Evolutionary conservation across 75 land plant species (phyloP), one percentile per base, ranked within the genome.

Genomic region (Selaginella moellendorffii): DNA sequence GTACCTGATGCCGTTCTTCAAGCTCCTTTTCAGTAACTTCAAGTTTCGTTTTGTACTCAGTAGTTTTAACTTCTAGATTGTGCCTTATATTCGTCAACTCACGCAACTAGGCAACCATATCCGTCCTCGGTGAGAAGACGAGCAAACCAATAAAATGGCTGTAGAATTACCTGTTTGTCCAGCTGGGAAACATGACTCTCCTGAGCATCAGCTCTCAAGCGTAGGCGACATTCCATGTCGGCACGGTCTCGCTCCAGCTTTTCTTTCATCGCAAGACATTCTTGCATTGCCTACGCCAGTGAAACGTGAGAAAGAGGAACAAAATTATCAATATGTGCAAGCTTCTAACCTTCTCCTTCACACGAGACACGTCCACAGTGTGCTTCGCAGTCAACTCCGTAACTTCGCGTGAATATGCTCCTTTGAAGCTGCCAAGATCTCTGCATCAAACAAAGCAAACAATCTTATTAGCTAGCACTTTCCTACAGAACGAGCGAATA

Each of bases 131-230:
- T n/a, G n/a, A n/a, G n/a, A n/a, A n/a, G n/a, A n/a, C n/a, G n/a
- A n/a, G n/a, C 25, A 17, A n/a, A n/a, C n/a, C n/a, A n/a, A n/a
- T n/a, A n/a, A n/a, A n/a, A n/a, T n/a, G n/a, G n/a, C n/a, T n/a
- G n/a, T n/a, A n/a, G n/a, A n/a, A 52, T 51, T 18, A 74, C 76
- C 76, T 74, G 76, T 64, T 64, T 63, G 26, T 74, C 76, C 29
- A 74, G 58, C 24, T 74, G 71, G 28, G 29, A 29, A 30, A 69
- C 72, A 2, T 60, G 71, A 24, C 68, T 42, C 36, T 74, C 65
- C 2, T 74, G 76, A 9, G 31, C 66, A 30, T 68, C 76, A 64
- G 71, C 66, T 69, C 68, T 70, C 67, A 54, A 70, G n/a, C 72
- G 65, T 17, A 68, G 54, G 17, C 67, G 72, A 29, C 29, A 28